These are phyloP conservation scores for Aspergillus texensis DNA, from an alignment of 2,329 filamentous ascomycete species.

Conservation along the genomic window DNA sequence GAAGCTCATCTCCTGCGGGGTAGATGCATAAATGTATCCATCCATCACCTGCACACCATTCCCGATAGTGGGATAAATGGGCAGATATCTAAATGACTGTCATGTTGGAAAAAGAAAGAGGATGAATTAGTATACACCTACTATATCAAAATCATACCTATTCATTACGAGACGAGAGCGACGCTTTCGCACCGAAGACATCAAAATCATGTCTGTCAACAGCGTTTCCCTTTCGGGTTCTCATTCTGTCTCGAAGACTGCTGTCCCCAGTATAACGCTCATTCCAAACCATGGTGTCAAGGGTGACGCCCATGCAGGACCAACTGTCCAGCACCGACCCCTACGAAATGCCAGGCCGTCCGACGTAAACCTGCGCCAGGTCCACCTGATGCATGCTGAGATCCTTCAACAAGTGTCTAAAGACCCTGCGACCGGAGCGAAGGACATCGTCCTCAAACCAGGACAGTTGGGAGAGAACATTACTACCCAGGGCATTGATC, in stretches of 20 bases:
- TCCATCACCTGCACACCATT: neutral
- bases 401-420: neutral
- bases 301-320: neutral
- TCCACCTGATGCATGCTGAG: neutral
- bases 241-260: neutral
- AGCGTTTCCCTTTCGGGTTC: neutral
- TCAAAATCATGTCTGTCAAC: neutral
- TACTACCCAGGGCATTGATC: slow-evolving; percentile 15
- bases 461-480: slow-evolving; percentile 17
- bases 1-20: neutral
- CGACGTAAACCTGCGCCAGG: neutral
- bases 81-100: neutral
- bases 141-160: neutral
- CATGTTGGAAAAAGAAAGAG: neutral
- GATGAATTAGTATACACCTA: neutral
- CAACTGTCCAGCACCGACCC: neutral
- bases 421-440: neutral
- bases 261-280: neutral
- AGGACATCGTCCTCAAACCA: neutral
- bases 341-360: neutral
- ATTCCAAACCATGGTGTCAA: neutral
- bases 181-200: neutral
- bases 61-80: neutral
- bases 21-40: neutral
- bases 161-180: neutral